Base-by-base conservation (phyloP, 2,329 filamentous ascomycete genomes). In the Aspergillus brasiliensis region DNA sequence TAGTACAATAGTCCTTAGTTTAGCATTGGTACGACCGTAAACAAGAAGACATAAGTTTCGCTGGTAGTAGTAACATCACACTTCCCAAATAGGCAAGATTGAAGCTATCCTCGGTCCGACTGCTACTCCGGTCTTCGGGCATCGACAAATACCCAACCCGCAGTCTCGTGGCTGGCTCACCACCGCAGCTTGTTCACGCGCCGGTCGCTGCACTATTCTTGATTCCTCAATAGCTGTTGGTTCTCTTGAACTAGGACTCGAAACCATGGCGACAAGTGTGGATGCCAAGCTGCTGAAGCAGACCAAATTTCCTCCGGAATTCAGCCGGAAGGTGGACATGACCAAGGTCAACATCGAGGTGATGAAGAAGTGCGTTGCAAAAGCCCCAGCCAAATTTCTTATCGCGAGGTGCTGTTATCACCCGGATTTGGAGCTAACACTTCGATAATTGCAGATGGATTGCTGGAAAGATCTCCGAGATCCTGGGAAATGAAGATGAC, bases 241-340 rank as follows among this genome's bases (percentile, higher is more conserved):
- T 52, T 11, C 31, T 56, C 44, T 51, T 31, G 37, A n/a, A 37
- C 11, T 17, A 46, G 15, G 27, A 8, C 15, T 47, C 86, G 84
- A 37, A 55, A 81, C 65, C 66, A 95, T 95, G 91, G 89, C 91
- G 68, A 88, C 89, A 57, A 90, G 87, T 66, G 91, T 95, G 63
- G 94, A 97, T 77, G 89, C 91, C 66, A 96, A 96, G 82, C 86
- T 96, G 70, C 81, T 97, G 58, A 91, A 89, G 83, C 88, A 89
- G 77, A 98, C 93, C 58, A 97, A 96, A 73, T 98, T 97, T 65
- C 95, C 95, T 48, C 84, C 89, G 7, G 92, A 97, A 73, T 99
- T 98, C 80, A 94, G 86, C 73, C 88, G 91, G 75, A 97, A 97
- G 81, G 95, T 99, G 65, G 93, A 99, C 81, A 97, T 96, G 86